A percentile compares a stretch with the other conserved stretches of the same genome.
Conservation (phyloP, 1,139 yeast species). For the Debaryomyces nepalensis region DNA sequence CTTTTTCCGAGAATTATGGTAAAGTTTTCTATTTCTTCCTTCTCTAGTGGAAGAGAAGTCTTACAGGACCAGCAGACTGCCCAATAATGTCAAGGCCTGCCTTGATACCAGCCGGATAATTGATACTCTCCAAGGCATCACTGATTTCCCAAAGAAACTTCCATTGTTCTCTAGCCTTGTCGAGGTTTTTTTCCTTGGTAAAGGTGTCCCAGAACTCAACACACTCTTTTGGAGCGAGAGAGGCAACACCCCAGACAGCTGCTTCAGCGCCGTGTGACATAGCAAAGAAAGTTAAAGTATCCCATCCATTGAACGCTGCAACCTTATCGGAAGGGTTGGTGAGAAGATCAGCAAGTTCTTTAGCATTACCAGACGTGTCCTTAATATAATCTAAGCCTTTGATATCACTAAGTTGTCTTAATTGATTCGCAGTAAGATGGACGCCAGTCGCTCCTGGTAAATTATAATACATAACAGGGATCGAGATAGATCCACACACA, state of each 20-base stretch:
- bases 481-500: conserved; percentile 21
- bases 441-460: conserved; percentile 24
- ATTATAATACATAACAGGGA: conserved; percentile 23
- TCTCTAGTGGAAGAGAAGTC: conserved; percentile 20
- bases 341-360: conserved; percentile 20
- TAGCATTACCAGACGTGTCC: conserved; percentile 23
- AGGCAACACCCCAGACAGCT: conserved; percentile 22
- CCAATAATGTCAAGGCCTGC: conserved; percentile 21
- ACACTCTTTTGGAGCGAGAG: conserved; percentile 22
- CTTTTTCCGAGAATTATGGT: conserved; percentile 17
- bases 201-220: conserved; percentile 21
- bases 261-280: conserved; percentile 22
- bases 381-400: conserved; percentile 21
- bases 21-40: conserved; percentile 17
- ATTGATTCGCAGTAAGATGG: conserved; percentile 19
- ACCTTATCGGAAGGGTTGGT: conserved; percentile 19
- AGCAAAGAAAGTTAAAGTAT: conserved; percentile 21
- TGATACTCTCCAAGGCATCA: conserved; percentile 18
- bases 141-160: conserved; percentile 21
- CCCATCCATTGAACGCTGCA: conserved; percentile 21
- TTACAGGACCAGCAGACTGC: conserved; percentile 20
- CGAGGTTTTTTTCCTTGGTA: conserved; percentile 17
- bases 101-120: conserved; percentile 23
- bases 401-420: conserved; percentile 20
- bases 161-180: conserved; percentile 23